phyloP scores from a whole-genome alignment of 108 stramenopile species.

The Stephanodiscus triporus region DNA sequence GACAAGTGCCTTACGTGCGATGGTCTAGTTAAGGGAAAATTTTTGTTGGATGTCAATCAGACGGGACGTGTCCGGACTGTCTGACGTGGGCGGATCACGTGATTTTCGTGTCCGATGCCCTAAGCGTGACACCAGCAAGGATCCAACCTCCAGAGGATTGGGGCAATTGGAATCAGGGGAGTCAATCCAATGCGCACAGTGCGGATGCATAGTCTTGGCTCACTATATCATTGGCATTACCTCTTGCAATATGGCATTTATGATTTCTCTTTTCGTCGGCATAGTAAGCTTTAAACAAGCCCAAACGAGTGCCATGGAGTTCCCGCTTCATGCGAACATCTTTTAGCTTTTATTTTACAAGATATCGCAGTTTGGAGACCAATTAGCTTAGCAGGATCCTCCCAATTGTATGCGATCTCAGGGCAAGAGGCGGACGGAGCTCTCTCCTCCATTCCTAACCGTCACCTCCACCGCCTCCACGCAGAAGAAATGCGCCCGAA shows the following conservation, averaged over 20 bases:
- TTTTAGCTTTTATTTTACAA: not conserved
- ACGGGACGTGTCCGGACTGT: conserved; percentile 46
- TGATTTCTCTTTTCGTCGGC: not conserved
- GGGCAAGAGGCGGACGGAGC: conserved; percentile 61
- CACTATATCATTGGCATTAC: not conserved
- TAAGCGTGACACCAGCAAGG: conserved; percentile 35
- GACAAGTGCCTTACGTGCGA: conserved; percentile 40
- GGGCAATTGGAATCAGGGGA: not conserved
- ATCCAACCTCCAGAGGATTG: conserved; percentile 41
- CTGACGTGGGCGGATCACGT: conserved; percentile 15
- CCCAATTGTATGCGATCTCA: conserved; percentile 16
- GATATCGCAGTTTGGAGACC: not conserved
- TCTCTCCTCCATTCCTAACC: conserved; percentile 61
- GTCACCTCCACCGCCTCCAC: conserved; percentile 79
- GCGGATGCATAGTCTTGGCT: not conserved
- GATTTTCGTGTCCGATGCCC: conserved; percentile 33
- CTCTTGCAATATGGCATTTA: not conserved
- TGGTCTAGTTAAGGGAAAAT: conserved; percentile 40
- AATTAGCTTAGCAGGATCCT: too few relatives aligned
- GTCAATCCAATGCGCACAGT: not conserved
- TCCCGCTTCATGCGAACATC: too few relatives aligned
- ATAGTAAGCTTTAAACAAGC: not conserved
- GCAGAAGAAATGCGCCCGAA: conserved; percentile 74
- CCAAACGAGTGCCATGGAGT: not conserved
- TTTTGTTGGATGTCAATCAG: conserved; percentile 27